Evolutionary conservation across 2,329 filamentous ascomycete genomes (phyloP), one percentile per base, ranked within the genome.

Genomic region (Diaporthe velutina): DNA sequence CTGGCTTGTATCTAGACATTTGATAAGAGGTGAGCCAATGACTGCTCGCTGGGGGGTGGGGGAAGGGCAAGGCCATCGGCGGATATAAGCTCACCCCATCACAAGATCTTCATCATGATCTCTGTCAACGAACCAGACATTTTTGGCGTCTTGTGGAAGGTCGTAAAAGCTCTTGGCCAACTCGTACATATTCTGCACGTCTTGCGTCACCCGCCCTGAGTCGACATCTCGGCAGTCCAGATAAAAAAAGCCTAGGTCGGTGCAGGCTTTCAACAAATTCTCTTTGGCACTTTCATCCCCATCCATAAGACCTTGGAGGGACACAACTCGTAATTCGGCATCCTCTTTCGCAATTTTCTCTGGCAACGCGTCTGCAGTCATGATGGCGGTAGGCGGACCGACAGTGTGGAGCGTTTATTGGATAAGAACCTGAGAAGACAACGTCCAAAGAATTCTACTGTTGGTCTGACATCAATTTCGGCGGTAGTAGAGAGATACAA

Each of bases 181-280:
- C 48, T n/a, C 7, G 33, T 68, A 68, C 64, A 68, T 68, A 6
- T 68, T 40, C n/a, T 68, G 45, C 15, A 68, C 64, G 4, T 68
- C 64, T 28, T 68, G 15, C 33, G 54, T 40, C 35, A 68, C 64
- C 1, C 10, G 45, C 9, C 64, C 64, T 1, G 64, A 68, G 33
- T 17, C 15, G 48, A 54, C 64, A 40, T 54, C 48, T 25, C 45
- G 64, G 48, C 64, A 68, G 33, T 68, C 64, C n/a, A 68, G 64
- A 30, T 68, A 68, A 33, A 68, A 68, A 22, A 68, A 68, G 13
- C 64, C 64, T 6, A 68, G 33, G 33, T 68, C 64, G 33, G 64
- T 68, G 48, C 64, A 68, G 13, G 64, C 64, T 30, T 68, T 68
- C 48, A 68, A 22, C 15, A 68, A 22, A 10, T 68, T 38, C 4